Conservation (phyloP, 306 rosid genomes). For the Pyrus pyrifolia region DNA sequence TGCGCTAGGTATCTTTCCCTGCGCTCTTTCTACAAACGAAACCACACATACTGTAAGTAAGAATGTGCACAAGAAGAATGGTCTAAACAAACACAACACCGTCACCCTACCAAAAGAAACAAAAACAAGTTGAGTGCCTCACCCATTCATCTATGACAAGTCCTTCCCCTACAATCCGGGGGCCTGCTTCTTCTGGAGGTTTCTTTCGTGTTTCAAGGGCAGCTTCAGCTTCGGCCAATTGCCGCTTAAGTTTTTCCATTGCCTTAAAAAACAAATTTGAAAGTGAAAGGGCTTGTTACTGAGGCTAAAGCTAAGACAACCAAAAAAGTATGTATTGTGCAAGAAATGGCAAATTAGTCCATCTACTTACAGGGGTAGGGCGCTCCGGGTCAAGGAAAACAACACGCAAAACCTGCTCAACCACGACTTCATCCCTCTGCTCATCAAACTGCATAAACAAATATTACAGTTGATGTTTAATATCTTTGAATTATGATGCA, state of each 20-base stretch:
- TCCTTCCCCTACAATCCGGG: constrained; percentile 73
- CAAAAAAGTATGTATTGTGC: not conserved
- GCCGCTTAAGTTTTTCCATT: constrained; percentile 72
- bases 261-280: constrained; percentile 38
- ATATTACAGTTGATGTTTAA: constrained; percentile 15
- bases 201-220: constrained; percentile 70
- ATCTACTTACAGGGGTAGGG: constrained; percentile 59
- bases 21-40: constrained; percentile 69
- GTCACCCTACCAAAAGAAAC: not conserved
- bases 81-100: not conserved
- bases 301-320: not conserved
- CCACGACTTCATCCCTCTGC: constrained; percentile 80
- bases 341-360: not conserved
- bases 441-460: constrained; percentile 68
- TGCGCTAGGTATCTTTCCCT: constrained; percentile 88
- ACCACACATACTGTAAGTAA: constrained; percentile 8
- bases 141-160: constrained; percentile 99
- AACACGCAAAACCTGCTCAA: constrained; percentile 84
- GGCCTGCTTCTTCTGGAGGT: constrained; percentile 70
- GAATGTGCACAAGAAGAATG: not conserved
- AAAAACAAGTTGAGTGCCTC: constrained; percentile 21
- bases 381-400: constrained; percentile 77
- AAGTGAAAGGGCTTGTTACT: not conserved
- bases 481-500: not conserved
- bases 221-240: constrained; percentile 88